Base-by-base conservation (phyloP, 495 filamentous ascomycete genomes). In the Penicillium antarcticum region DNA sequence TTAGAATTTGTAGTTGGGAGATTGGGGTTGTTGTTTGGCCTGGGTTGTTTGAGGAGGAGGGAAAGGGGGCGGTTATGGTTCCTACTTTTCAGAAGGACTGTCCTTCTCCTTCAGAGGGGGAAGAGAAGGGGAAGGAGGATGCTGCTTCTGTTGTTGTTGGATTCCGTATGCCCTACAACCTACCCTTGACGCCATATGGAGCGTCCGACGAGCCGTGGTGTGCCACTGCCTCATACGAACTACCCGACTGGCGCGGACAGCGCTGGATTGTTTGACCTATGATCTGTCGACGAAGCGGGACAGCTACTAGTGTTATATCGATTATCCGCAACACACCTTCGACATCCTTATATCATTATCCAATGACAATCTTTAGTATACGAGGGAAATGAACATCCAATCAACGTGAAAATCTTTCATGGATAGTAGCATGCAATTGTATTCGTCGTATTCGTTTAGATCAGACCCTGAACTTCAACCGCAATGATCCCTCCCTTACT, bases 11-110 rank as follows among this genome's bases (percentile, higher is more conserved):
- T 53, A 94, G 88, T 33, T 97, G 87, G 70, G 91, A 97, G 66
- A 79, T 90, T 37, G 91, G 91, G 0, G 89, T 97, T 4, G 59
- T 95, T 29, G 82, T 96, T 1, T 94, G 90, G 88, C 92, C 92
- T 2, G 80, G 68, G 33, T 63, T 97, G 31, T 87, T 84, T 43
- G 21, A 24, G 7, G 44, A 51, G 21, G 46, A n/a, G 42, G 21
- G 21, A 23, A 3, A 5, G 21, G 21, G 17, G 8, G 71, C 77
- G 13, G 65, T 68, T 10, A 92, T 96, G 88, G 70, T 84, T 11
- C 83, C 84, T 2, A 80, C 80, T 0, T 95, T 94, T 56, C 70
- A 76, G 56, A 75, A 60, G 11, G 85, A 92, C 61, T 54, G 45
- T 8, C 82, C 84, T 3, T 45, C 45, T 32, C 4, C 48, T 16